Conservation (phyloP, 192 early-diverging fungal species). For the Coemansia interrupta region DNA sequence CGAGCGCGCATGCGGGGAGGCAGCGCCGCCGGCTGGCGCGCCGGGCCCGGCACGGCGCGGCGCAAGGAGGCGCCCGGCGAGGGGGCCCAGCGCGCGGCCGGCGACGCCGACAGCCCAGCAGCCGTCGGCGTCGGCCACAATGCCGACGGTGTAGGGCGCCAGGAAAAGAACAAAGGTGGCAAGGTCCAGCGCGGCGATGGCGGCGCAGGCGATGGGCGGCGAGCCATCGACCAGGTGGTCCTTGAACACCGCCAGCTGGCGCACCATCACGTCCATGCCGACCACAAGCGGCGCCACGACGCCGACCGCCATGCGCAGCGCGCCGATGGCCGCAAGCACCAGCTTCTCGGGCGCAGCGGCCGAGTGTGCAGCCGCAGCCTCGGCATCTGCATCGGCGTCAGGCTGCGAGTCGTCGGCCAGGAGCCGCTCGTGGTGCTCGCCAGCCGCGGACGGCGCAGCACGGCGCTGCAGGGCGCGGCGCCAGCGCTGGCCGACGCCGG, state of each 20-base stretch:
- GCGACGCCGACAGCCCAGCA: slow-evolving; percentile 26
- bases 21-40: not conserved
- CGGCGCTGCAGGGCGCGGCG: not conserved
- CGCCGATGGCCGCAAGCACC: not conserved
- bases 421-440: slow-evolving; percentile 14
- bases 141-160: slow-evolving; percentile 32
- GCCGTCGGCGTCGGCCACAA: slow-evolving; percentile 20
- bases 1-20: slow-evolving; percentile 16
- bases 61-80: slow-evolving; percentile 1
- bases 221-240: slow-evolving; percentile 46
- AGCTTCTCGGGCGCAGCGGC: too few species aligned
- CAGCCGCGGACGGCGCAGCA: not conserved
- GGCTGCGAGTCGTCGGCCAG: slow-evolving; percentile 7
- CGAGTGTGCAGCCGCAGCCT: not conserved
- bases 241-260: slow-evolving; percentile 42
- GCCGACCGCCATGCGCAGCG: slow-evolving; percentile 22
- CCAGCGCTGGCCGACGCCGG: slow-evolving; percentile 17
- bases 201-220: slow-evolving; percentile 29
- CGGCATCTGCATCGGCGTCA: not conserved
- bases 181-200: slow-evolving; percentile 32
- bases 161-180: slow-evolving; percentile 35
- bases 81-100: slow-evolving; percentile 8
- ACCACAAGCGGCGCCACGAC: slow-evolving; percentile 26
- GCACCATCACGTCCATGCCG: slow-evolving; percentile 39
- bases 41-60: not conserved